Conservation (phyloP, 2,329 filamentous ascomycete species). For the Fusarium sp. region DNA sequence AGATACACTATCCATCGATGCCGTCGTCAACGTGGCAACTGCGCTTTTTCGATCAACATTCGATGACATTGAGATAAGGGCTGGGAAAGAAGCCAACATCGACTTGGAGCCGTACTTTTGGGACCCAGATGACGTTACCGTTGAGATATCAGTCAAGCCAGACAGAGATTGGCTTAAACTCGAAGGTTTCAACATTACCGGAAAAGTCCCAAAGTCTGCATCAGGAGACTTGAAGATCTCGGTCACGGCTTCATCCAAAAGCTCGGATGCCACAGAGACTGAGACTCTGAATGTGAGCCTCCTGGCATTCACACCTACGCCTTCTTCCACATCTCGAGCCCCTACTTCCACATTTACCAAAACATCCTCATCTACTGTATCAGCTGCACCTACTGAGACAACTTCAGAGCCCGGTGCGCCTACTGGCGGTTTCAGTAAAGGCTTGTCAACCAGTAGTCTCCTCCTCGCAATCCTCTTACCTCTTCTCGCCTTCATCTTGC, state of each 20-base stretch:
- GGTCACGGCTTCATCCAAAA: conserved; percentile 51
- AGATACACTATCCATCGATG: conserved; percentile 68
- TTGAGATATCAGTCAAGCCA: conserved; percentile 54
- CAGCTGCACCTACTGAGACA: conserved; percentile 31
- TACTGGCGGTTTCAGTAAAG: conserved; percentile 30
- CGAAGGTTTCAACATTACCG: conserved; percentile 54
- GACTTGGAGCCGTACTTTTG: conserved; percentile 58
- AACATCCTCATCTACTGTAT: conserved; percentile 35
- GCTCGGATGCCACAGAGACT: conserved; percentile 51
- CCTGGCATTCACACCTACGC: conserved; percentile 42
- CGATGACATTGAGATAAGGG: conserved; percentile 54
- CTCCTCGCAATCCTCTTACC: conserved; percentile 60
- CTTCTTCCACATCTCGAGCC: conserved; percentile 25
- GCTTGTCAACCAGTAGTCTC: conserved; percentile 50
- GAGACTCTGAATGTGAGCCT: conserved; percentile 54
- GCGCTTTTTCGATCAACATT: conserved; percentile 56
- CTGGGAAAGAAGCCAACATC: conserved; percentile 58
- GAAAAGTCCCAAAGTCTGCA: conserved; percentile 54
- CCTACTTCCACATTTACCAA: conserved; percentile 29
- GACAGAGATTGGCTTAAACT: conserved; percentile 59
- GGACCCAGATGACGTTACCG: conserved; percentile 52
- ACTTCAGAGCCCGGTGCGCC: conserved; percentile 28
- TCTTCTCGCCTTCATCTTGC: conserved; percentile 51
- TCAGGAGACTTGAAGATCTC: conserved; percentile 48
- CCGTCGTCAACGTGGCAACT: conserved; percentile 55